Conservation (phyloP, 345 rosid genomes). For the Psidium guajava region DNA sequence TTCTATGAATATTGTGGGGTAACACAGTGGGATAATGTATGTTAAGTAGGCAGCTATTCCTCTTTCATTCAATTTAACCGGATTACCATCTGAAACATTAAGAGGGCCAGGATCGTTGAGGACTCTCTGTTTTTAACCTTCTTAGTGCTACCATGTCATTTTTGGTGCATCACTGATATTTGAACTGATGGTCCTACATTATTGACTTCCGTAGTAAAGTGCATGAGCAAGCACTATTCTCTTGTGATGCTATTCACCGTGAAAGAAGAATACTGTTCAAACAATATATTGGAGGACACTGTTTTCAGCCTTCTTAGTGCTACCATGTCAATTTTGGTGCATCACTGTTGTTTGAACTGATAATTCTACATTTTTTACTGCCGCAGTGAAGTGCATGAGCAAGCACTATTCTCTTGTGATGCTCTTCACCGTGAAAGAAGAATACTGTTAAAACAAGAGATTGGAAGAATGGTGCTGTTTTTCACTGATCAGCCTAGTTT, state of each 20-base stretch:
- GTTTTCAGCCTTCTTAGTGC: neutral
- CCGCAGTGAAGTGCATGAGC: constrained; percentile 96
- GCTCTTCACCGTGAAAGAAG: constrained; percentile 87
- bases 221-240: constrained; percentile 79
- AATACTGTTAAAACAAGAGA: constrained; percentile 90
- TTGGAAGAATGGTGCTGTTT: constrained; percentile 96
- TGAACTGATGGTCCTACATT: neutral
- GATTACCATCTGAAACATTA: neutral
- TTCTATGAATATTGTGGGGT: neutral
- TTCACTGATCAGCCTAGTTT: constrained; percentile 98
- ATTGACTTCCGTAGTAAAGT: constrained; percentile 67
- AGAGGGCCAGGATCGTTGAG: neutral
- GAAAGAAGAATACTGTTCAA: constrained; percentile 78
- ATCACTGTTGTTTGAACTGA: neutral
- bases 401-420: constrained; percentile 74
- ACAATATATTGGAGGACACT: neutral
- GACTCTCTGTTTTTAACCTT: neutral
- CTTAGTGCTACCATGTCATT: neutral
- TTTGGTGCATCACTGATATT: neutral
- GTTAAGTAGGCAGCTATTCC: neutral
- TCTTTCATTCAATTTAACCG: neutral
- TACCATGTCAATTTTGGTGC: neutral
- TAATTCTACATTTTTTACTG: constrained; percentile 1
- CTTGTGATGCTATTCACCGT: constrained; percentile 71
- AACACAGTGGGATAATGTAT: neutral